These are phyloP conservation scores for Colletotrichum sp. DNA, from an alignment of 2,329 filamentous ascomycete genomes.

Conservation along the genomic window DNA sequence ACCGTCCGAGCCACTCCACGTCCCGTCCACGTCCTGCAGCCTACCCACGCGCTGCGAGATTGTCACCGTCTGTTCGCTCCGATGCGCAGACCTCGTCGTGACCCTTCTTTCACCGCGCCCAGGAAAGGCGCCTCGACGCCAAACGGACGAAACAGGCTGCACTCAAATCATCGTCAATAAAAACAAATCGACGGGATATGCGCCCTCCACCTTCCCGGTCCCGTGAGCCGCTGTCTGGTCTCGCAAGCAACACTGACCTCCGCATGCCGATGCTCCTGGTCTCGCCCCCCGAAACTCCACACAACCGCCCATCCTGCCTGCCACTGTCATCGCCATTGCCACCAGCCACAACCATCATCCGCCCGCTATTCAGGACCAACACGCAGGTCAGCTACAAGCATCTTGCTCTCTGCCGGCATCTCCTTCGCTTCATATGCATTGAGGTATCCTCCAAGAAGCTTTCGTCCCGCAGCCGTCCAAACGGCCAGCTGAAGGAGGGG, in stretches of 20 bases:
- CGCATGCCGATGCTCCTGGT: not conserved
- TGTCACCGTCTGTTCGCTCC: slow-evolving; percentile 10
- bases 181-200: not conserved
- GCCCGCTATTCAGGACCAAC: not conserved
- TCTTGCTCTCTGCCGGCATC: not conserved
- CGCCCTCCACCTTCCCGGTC: not conserved
- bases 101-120: not conserved
- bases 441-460: not conserved
- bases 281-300: not conserved
- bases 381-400: not conserved
- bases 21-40: not conserved
- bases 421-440: not conserved
- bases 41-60: not conserved
- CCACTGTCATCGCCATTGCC: not conserved
- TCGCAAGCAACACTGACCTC: not conserved
- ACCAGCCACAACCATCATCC: not conserved
- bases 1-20: not conserved
- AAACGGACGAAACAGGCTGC: not conserved
- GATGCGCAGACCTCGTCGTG: not conserved
- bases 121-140: not conserved
- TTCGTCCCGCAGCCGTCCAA: not conserved
- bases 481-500: not conserved
- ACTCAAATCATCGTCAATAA: not conserved
- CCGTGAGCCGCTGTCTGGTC: not conserved
- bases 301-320: not conserved